Evolutionary conservation across 352 stramenopile species (phyloP), one percentile per base, ranked within the genome.

Genomic region (Phytophthora pini): DNA sequence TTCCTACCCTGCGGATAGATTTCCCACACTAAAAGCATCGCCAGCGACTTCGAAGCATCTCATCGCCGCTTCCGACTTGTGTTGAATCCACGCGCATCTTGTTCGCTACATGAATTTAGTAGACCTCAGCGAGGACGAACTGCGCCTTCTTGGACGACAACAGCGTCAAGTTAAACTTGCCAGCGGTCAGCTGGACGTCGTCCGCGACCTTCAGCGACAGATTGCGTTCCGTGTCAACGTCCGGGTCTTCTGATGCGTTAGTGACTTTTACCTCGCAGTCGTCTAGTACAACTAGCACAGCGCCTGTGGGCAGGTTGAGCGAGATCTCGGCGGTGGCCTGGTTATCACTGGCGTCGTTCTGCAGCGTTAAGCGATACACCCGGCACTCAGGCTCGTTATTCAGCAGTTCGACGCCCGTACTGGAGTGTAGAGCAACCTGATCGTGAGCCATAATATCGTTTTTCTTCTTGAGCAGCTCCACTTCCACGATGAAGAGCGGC

Each of bases 401-500:
- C 32, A 87, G 65, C 22, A 76, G 43, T 45, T 65, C 58, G 6
- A 81, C 49, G 2, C 66, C 66, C 26, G 11, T 49, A 34, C 34
- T 43, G 3, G 43, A 26, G 45, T 79, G 70, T 27, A 66, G 13
- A 26, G 51, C 51, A 15, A 77, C 43, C 2, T 72, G 47, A 36
- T 55, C 49, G 27, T 77, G 59, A 4, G 58, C 22, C 40, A 52
- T 39, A 4, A 84, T 15, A 8, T 64, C 59, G 10, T 67, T 46
- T 29, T 74, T 70, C 39, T 77, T 63, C 34, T 63, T 71, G 20
- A 82, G 62, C 12, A 88, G 63, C 66, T 88, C 79, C 22, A 88
- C 75, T 27, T 84, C 75, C 29, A 87, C 70, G 50, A 85, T 88
- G 57, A 74, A 68, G 31, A 80, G 66, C 22, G 68, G 65, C 10